Evolutionary conservation across 495 filamentous ascomycete genomes (phyloP).

Genomic region (Chaetomium cochliodes): DNA sequence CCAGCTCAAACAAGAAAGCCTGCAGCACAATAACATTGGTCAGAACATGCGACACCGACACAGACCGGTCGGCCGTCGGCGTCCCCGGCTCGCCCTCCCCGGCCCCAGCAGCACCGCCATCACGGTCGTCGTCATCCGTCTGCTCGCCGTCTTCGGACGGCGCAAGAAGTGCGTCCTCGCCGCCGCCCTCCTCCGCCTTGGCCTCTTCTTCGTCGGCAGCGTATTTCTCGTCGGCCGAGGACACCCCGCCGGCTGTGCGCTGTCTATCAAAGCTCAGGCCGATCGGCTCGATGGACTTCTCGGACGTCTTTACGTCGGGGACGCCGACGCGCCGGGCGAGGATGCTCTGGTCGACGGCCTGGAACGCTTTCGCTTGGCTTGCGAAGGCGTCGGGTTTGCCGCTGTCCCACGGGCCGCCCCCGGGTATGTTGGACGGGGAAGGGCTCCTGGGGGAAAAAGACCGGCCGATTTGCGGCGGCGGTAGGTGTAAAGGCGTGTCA

Average conservation of each 20-base stretch:
- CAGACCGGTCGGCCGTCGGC: conserved; percentile 41
- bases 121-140: conserved; percentile 11
- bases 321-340: conserved; percentile 48
- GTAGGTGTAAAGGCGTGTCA: conserved; percentile 35
- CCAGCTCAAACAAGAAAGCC: conserved; percentile 86
- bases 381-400: conserved; percentile 33
- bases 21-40: conserved; percentile 75
- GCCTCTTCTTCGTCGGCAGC: conserved; percentile 25
- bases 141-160: conserved; percentile 45
- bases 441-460: conserved; percentile 40
- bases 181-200: conserved; percentile 28
- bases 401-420: conserved; percentile 23
- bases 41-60: conserved; percentile 80
- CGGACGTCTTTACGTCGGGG: conserved; percentile 23
- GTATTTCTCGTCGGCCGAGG: conserved; percentile 29
- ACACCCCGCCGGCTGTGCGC: conserved; percentile 24
- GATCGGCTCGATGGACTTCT: conserved; percentile 37
- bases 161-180: conserved; percentile 35
- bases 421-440: neutral
- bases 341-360: conserved; percentile 54
- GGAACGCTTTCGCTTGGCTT: conserved; percentile 51
- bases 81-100: conserved; percentile 7
- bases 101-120: conserved; percentile 23
- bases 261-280: conserved; percentile 41
- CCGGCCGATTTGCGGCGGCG: conserved; percentile 22